Evolutionary conservation across 495 filamentous ascomycete genomes (phyloP), one percentile per base, ranked within the genome.

Genomic region (Penicillium riverlandense): DNA sequence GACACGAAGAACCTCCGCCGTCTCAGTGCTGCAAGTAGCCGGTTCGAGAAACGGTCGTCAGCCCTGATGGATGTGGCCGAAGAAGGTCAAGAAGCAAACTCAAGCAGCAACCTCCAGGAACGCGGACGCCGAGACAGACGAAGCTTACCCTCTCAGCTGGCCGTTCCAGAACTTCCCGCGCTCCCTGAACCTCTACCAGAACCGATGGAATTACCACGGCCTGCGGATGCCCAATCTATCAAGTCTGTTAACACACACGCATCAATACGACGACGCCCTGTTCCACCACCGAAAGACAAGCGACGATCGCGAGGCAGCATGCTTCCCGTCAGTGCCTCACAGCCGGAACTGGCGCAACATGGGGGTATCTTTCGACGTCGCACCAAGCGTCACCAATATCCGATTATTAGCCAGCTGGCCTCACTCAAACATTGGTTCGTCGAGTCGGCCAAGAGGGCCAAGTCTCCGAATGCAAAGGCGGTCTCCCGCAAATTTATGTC

Each of bases 371-470:
- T 73, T 40, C 79, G 79, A 43, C 71, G 72, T 43, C 71, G 75
- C 34, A 69, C 66, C 28, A 59, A 77, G 36, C 81, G 77, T 45
- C 82, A 82, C 50, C 77, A 85, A 47, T 80, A 86, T 52, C 74
- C 84, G 27, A 77, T 91, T 38, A 77, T 88, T 37, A 83, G 83
- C 52, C 86, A 90, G 54, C 64, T 91, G 6, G 85, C 88, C 1
- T 84, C 84, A 14, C 80, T 96, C 65, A 96, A 96, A 54, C 84
- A 88, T 52, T 91, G 86, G 86, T 80, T 91, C 52, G 75, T 86
- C 35, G 84, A 88, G 45, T 84, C 81, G 37, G 79, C 84, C 30
- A 90, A 88, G 61, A 70, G 85, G 38, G 79, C 83, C 37, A 80
- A 77, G 37, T 88, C 85, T 29, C 86, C 86, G 1, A 63, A 66